A percentile compares a stretch with the other conserved stretches of the same genome.
These are phyloP conservation scores for Vanderwaltozyma polyspora DNA, from an alignment of 805 yeast species.

Conservation along the genomic window DNA sequence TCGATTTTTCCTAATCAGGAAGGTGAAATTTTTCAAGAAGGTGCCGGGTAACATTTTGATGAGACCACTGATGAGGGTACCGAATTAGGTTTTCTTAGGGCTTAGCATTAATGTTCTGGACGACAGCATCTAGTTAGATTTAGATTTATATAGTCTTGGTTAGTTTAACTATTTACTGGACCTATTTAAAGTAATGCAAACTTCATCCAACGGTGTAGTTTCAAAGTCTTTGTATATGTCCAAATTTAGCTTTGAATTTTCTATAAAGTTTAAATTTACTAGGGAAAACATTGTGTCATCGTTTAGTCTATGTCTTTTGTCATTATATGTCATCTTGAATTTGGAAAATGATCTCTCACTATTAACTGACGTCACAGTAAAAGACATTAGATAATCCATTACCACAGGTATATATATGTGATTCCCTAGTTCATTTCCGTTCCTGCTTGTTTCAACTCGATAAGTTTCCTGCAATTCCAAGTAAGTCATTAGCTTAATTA, in stretches of 20 bases:
- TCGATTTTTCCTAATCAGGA: too few relatives aligned
- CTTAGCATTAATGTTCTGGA: too few relatives aligned
- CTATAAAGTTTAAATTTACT: neutral
- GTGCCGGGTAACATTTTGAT: too few relatives aligned
- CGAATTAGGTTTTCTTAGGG: too few relatives aligned
- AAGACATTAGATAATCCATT: neutral
- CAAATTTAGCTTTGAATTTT: neutral
- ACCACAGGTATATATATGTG: neutral
- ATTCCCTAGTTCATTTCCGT: neutral
- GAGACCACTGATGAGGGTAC: too few relatives aligned
- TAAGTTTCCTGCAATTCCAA: neutral
- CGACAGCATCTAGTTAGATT: too few relatives aligned
- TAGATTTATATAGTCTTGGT: too few relatives aligned
- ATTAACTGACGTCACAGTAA: neutral
- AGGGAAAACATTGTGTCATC: too few relatives aligned
- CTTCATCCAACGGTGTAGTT: neutral
- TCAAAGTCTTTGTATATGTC: neutral
- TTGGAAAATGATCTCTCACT: neutral
- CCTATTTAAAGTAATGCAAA: neutral
- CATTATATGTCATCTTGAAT: neutral
- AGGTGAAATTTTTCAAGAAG: too few relatives aligned
- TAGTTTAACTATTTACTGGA: too few relatives aligned
- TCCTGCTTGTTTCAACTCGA: neutral
- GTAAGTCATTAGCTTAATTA: neutral
- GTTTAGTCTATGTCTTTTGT: neutral